Base-by-base conservation (phyloP, 768 basidiomycete species). In the Rhodotorula babjevae region DNA sequence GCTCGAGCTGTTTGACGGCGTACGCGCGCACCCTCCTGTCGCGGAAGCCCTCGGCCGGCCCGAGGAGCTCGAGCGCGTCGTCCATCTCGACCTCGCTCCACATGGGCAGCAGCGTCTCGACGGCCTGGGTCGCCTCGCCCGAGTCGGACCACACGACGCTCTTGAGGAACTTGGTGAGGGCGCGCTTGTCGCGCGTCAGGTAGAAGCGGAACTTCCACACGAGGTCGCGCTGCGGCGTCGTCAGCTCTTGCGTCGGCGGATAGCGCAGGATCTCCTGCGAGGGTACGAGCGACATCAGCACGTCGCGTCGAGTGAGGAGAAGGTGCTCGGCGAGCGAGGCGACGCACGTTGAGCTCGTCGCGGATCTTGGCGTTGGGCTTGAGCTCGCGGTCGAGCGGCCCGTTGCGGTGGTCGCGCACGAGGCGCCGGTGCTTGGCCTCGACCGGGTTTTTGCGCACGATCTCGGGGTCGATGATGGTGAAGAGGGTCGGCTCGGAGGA, bases 191-290 rank as follows among this genome's bases (percentile, higher is more conserved):
- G 47, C 93, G 84, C 6, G 89, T 87, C 19, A 99, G 87, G 76
- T 96, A 98, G 82, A 97, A 99, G n/a, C 96, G 87, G 85, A 95
- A 99, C 80, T 95, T 94, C 96, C 96, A 99, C 52, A 98, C 88
- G 55, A 94, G 83, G 76, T 98, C 95, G 79, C 95, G 96, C 82
- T 98, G 95, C 78, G 93, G 91, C 0, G 92, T 88, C 8, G 87
- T 90, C 15, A 99, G 84, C 18, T 86, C 85, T 70, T 89, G 91
- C 69, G 90, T 94, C 0, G 96, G 96, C 1, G 94, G 89, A 75
- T 97, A 93, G 63, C 88, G 88, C 63, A 99, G 86, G 61, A 99
- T 92, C 72, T 88, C 87, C 93, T 97, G 59, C 7, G 12, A 6
- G 50, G 25, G 50, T 49, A 25, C 50, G 27, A 25, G n/a, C n/a